These are phyloP conservation scores for Paracamarosporium sp. DNA, from an alignment of 2,329 filamentous ascomycete species.

Conservation along the genomic window DNA sequence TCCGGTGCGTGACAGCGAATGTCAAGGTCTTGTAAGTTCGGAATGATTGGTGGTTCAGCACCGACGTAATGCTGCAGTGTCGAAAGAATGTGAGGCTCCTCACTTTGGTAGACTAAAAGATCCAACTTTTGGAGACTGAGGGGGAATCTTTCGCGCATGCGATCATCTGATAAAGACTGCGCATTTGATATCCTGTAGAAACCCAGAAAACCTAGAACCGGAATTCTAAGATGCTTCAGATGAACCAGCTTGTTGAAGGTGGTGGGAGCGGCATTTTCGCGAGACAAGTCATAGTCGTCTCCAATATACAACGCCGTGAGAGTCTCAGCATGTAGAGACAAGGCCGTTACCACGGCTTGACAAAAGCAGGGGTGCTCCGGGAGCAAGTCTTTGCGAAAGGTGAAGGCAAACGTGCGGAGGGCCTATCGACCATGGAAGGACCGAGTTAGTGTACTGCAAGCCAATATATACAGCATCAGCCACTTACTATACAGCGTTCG, in stretches of 20 bases:
- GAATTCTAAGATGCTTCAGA: neutral
- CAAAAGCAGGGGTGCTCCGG: neutral
- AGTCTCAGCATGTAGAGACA: neutral
- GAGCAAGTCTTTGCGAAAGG: neutral
- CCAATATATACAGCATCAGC: neutral
- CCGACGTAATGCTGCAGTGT: neutral
- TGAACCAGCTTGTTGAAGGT: neutral
- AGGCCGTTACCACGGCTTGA: neutral
- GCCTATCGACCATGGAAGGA: neutral
- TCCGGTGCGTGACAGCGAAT: neutral
- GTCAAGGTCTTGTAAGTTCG: neutral
- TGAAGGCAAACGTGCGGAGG: conserved; percentile 2
- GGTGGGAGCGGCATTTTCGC: neutral
- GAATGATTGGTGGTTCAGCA: neutral
- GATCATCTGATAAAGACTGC: neutral
- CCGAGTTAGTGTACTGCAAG: neutral
- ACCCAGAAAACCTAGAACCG: neutral
- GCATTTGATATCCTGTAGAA: neutral
- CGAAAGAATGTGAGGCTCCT: neutral
- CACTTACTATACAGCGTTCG: neutral
- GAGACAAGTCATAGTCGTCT: neutral
- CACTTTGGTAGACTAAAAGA: neutral
- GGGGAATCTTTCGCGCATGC: conserved; percentile 1
- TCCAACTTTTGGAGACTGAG: neutral
- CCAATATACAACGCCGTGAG: neutral